phyloP scores from a whole-genome alignment of 83 land plant genomes.

The Picea mariana region DNA sequence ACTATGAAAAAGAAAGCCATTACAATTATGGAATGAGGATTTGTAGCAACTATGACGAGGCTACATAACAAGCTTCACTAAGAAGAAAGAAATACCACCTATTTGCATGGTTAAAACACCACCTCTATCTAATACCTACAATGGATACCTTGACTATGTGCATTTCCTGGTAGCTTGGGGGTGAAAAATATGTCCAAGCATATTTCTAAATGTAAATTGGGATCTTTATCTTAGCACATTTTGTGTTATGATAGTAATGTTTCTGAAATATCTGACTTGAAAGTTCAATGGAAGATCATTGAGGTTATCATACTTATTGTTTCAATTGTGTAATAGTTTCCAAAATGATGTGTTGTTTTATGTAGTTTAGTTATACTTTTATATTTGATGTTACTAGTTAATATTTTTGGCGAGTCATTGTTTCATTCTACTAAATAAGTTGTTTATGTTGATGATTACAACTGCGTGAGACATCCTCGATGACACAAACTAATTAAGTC shows the following conservation, averaged over 20 bases:
- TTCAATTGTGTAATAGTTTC: slow-evolving; percentile 63
- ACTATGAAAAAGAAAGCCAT: too few species aligned
- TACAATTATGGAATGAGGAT: too few species aligned
- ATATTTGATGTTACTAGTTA: background rate
- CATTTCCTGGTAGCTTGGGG: slow-evolving; percentile 84
- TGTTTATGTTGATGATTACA: background rate
- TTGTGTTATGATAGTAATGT: slow-evolving; percentile 1
- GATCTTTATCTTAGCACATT: background rate
- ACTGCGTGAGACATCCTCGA: too few species aligned
- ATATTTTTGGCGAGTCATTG: too few species aligned
- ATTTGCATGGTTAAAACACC: too few species aligned
- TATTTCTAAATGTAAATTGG: background rate
- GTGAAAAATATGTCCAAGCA: slow-evolving; percentile 98
- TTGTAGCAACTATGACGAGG: too few species aligned
- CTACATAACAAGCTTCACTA: too few species aligned
- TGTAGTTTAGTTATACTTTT: slow-evolving; percentile 51
- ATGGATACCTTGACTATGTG: too few species aligned
- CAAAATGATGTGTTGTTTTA: slow-evolving; percentile 88
- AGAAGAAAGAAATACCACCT: too few species aligned
- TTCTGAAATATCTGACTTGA: slow-evolving; percentile 10
- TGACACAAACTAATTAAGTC: too few species aligned
- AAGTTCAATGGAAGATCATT: slow-evolving; percentile 97
- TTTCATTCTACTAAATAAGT: background rate
- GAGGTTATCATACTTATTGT: slow-evolving; percentile 83
- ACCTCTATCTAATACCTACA: too few species aligned